These are phyloP conservation scores for Acer negundo DNA, from an alignment of 345 rosid species.

Conservation along the genomic window DNA sequence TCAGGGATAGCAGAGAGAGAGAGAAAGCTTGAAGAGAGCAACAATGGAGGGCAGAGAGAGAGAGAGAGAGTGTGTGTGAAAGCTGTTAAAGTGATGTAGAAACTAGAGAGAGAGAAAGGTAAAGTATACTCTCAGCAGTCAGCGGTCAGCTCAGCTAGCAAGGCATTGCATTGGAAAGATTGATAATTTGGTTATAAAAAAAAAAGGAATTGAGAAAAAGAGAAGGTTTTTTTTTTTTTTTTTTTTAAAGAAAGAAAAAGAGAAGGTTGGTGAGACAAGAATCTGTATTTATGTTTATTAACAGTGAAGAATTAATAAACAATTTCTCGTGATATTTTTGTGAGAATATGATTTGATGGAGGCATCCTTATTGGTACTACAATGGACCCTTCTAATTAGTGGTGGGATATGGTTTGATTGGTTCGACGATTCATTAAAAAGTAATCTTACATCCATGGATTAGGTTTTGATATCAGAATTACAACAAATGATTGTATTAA, in stretches of 20 bases:
- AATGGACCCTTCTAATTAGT: neutral
- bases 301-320: neutral
- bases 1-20: slow-evolving; percentile 9
- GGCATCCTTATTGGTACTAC: neutral
- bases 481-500: too few relatives aligned
- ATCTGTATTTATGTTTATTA: neutral
- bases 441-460: too few relatives aligned
- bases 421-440: neutral
- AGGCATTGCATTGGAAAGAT: slow-evolving; percentile 21
- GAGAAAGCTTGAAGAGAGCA: slow-evolving; percentile 14
- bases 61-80: neutral
- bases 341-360: neutral
- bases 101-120: slow-evolving; percentile 24
- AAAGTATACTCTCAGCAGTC: slow-evolving; percentile 2
- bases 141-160: slow-evolving; percentile 16
- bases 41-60: slow-evolving; percentile 15
- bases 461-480: too few relatives aligned
- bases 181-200: slow-evolving; percentile 14
- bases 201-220: slow-evolving; percentile 24
- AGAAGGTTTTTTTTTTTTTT: too few relatives aligned
- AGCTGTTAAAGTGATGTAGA: slow-evolving; percentile 11
- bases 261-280: slow-evolving; percentile 24
- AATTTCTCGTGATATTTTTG: slow-evolving; percentile 18
- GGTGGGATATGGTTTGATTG: neutral
- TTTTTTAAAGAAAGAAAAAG: too few relatives aligned